Evolutionary conservation across 2,329 filamentous ascomycete genomes (phyloP), one percentile per base, ranked within the genome.

Genomic region (Sclerotinia nivalis): DNA sequence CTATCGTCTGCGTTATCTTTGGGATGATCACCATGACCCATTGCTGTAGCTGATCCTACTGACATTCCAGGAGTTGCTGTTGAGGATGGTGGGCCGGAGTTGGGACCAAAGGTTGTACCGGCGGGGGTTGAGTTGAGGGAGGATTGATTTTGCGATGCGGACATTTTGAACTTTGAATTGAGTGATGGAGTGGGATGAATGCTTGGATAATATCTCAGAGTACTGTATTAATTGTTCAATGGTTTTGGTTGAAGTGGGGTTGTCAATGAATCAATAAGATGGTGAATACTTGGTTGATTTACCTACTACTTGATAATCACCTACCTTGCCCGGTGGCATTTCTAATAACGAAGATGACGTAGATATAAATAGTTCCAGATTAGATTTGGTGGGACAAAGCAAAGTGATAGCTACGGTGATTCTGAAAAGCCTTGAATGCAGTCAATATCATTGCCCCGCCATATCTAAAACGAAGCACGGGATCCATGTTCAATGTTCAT

Each of bases 21-120:
- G 28, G 76, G 76, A 58, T 77, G 77, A 31, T 76, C 62, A 3
- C 77, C 77, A 66, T 77, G 76, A 8, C 77, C 77, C 50, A 72
- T 73, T 43, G 75, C 76, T 28, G 77, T 78, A 56, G 76, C 73
- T 34, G 75, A 77, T 15, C 76, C 76, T 12, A 71, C 74, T 12
- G 75, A 75, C 34, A 68, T 74, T 6, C 66, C 75, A 25, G 75
- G 73, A 37, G 75, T 78, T 43, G 74, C 76, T 20, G 65, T 69
- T 15, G 70, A 73, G 20, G 75, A 74, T 55, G 67, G 58, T 28
- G 40, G 52, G 8, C 71, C 37, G 60, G 74, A 72, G 15, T 74
- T 72, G n/a, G 75, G 74, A 2, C 74, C 74, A 43, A 73, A 77
- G n/a, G 74, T 76, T 60, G 73, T 69, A 45, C 58, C 67, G 10